Conservation (phyloP, 768 basidiomycete species). For the Mycena haematopus region DNA sequence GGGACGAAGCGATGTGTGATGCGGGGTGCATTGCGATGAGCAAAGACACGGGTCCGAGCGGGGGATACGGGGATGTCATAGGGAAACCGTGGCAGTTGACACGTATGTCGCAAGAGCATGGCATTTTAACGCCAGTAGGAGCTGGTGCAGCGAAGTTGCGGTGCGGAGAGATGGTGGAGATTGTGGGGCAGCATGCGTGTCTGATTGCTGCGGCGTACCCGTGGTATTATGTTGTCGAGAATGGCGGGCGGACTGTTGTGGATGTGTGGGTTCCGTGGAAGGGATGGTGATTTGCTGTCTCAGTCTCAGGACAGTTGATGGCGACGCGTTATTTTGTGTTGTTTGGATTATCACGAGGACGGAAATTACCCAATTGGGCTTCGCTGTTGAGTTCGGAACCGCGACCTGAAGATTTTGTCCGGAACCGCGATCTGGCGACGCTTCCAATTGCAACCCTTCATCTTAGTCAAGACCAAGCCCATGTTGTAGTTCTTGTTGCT, state of each 20-base stretch:
- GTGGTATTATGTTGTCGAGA: conserved; percentile 86
- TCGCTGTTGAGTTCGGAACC: too few species aligned
- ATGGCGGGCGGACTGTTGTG: conserved; percentile 59
- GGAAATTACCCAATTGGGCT: too few species aligned
- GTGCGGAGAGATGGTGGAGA: conserved; percentile 69
- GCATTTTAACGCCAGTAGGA: conserved; percentile 58
- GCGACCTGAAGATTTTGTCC: too few species aligned
- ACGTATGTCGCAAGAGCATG: conserved; percentile 82
- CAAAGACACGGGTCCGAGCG: conserved; percentile 81
- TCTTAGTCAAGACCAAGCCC: too few species aligned
- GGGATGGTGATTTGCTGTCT: conserved; percentile 81
- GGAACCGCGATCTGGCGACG: too few species aligned
- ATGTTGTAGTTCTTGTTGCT: neutral
- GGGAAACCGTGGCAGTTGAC: conserved; percentile 68
- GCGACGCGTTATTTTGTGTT: neutral
- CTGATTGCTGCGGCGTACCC: conserved; percentile 79
- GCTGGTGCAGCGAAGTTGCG: conserved; percentile 43
- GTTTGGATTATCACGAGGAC: neutral
- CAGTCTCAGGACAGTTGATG: too few species aligned
- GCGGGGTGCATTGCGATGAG: conserved; percentile 88
- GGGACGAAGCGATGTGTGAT: conserved; percentile 81
- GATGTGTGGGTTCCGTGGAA: conserved; percentile 94
- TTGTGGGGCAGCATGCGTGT: conserved; percentile 88
- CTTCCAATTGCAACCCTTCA: too few species aligned
- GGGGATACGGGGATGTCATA: conserved; percentile 75